These are phyloP conservation scores for Citrus medica DNA, from an alignment of 345 rosid species.

Conservation along the genomic window DNA sequence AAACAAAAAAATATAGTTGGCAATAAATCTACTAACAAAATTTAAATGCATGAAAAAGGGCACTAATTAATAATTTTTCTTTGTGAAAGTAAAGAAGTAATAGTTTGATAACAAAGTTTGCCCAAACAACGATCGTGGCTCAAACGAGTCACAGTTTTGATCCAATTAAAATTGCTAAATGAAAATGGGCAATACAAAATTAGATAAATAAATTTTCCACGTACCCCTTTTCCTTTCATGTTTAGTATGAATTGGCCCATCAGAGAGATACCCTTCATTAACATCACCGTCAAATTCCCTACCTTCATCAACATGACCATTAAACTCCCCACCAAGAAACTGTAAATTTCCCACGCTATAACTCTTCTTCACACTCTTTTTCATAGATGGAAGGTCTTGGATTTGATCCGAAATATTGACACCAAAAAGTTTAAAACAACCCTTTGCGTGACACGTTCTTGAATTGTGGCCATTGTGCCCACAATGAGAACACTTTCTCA, in stretches of 20 bases:
- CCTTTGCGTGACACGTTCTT: slow-evolving; percentile 41
- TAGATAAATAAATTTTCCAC: too few relatives aligned
- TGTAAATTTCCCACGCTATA: slow-evolving; percentile 40
- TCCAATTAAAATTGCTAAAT: background rate
- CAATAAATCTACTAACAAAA: background rate
- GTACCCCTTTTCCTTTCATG: slow-evolving; percentile 44
- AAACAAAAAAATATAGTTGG: background rate
- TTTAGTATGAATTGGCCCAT: slow-evolving; percentile 36
- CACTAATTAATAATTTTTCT: too few relatives aligned
- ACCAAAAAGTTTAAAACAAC: slow-evolving; percentile 51
- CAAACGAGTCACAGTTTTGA: background rate
- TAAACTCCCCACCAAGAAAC: slow-evolving; percentile 13
- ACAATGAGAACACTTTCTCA: slow-evolving; percentile 46
- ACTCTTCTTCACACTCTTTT: slow-evolving; percentile 40
- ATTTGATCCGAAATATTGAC: slow-evolving; percentile 33
- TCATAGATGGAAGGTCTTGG: slow-evolving; percentile 17
- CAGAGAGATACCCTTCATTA: slow-evolving; percentile 43
- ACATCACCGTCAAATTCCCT: slow-evolving; percentile 11
- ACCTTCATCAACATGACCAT: background rate
- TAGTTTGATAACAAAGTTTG: too few relatives aligned
- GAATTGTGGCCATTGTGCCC: slow-evolving; percentile 51
- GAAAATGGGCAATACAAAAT: background rate
- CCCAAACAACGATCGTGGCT: background rate
- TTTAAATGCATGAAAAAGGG: background rate
- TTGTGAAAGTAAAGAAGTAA: too few relatives aligned